These are phyloP conservation scores for Chlamydomonas asymmetrica DNA, from an alignment of 139 green algal genomes.

Conservation along the genomic window DNA sequence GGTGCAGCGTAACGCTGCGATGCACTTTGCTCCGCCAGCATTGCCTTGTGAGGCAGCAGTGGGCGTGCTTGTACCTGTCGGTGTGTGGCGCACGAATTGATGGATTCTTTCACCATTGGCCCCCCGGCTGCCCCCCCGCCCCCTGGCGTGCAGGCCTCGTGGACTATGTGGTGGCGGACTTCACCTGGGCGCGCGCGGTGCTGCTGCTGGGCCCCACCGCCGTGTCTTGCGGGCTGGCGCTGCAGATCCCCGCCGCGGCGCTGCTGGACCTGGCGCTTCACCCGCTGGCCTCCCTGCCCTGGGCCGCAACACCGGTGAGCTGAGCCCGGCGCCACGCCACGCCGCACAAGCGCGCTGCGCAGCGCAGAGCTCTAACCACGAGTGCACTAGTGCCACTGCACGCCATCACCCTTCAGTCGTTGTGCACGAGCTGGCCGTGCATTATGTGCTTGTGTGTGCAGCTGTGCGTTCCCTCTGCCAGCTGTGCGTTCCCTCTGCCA, in stretches of 20 bases:
- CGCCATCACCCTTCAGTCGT: not conserved
- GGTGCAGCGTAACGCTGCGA: constrained; percentile 71
- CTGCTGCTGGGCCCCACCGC: constrained; percentile 70
- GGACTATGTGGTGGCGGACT: constrained; percentile 95
- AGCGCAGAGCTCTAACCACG: no score
- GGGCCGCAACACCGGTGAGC: constrained; percentile 13
- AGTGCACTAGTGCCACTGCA: no score
- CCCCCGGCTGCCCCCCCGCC: not conserved
- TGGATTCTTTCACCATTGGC: not conserved
- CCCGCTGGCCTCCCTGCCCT: not conserved
- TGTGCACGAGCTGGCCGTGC: not conserved
- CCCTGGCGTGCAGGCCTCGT: constrained; percentile 68
- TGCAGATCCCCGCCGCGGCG: constrained; percentile 23
- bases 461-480: not conserved
- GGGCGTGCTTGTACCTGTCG: not conserved
- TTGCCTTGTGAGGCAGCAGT: no score
- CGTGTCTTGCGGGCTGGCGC: constrained; percentile 20
- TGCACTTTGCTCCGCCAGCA: no score
- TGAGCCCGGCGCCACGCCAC: no score
- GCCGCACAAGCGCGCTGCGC: not conserved
- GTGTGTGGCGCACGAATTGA: no score
- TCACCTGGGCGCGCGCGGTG: constrained; percentile 93
- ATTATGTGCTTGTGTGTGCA: not conserved
- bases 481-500: no score
- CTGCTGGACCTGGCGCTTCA: constrained; percentile 3